Evolutionary conservation across 2,329 filamentous ascomycete species (phyloP), one percentile per base, ranked within the genome.

Genomic region (Monosporascus sp.): DNA sequence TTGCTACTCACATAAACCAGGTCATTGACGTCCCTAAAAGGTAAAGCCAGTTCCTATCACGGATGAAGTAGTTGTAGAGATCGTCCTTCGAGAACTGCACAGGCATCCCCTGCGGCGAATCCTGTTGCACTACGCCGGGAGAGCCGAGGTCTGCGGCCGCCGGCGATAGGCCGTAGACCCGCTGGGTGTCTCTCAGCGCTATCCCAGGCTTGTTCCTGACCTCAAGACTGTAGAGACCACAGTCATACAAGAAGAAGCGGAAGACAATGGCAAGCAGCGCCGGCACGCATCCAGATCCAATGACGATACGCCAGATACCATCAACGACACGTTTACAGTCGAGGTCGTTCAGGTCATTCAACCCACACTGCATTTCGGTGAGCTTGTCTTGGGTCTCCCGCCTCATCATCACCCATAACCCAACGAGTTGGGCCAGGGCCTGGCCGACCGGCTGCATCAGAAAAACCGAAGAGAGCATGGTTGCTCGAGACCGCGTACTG

Each of bases 391-490:
- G 69, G 55, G 68, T 62, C 52, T 78, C 47, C 24, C 51, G 46
- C 18, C 76, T 75, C 3, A 80, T 67, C 11, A 79, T 63, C 9
- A 80, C 77, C 68, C 72, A 76, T 5, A 86, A 68, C 4, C 81
- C 81, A 11, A 86, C 80, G 5, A 85, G 67, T 56, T 85, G 84
- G 15, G 84, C 84, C 2, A 84, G 72, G 2, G 86, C 79, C 62
- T 88, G 84, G 6, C 85, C 85, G 8, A 88, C 70, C 1, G 85
- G 83, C 59, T 88, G 85, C 80, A 86, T 86, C 60, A 86, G 75
- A 64, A 88, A 88, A 34, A 88, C 83, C 3, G 78, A 78, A 6
- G 84, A 81, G 57, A 88, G 72, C 84, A 88, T 88, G 20, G 77
- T 81, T n/a, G 80, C 80, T 48, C 85, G 74, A n/a, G 83, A 83